A percentile compares a stretch with the other conserved stretches of the same genome.
Evolutionary conservation across 148 eudicot species (phyloP).

Genomic region (Talinum fruticosum): DNA sequence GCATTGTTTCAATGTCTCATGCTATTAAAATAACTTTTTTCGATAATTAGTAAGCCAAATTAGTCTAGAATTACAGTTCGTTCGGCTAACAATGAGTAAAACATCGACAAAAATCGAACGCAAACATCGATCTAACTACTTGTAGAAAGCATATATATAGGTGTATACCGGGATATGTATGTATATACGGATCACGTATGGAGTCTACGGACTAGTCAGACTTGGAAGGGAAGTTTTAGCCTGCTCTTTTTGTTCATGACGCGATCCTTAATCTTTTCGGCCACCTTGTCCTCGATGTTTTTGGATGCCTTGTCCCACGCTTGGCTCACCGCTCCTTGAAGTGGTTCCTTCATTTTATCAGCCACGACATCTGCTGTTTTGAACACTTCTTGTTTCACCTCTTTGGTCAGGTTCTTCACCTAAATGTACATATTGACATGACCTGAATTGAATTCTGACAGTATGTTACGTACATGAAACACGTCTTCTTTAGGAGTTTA

Average conservation of each 20-base stretch:
- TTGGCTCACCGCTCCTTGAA: slow-evolving; percentile 24
- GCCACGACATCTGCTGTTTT: slow-evolving; percentile 25
- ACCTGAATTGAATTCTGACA: not conserved
- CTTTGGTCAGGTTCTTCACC: slow-evolving; percentile 23
- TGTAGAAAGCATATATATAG: too few species aligned
- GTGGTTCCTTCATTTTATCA: slow-evolving; percentile 27
- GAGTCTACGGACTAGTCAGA: not conserved
- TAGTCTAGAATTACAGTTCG: too few species aligned
- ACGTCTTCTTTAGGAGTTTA: too few species aligned
- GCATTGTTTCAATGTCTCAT: too few species aligned
- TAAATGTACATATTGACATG: not conserved
- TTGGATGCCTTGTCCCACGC: slow-evolving; percentile 23
- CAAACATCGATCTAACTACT: too few species aligned
- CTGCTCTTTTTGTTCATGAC: slow-evolving; percentile 22
- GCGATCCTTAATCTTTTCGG: slow-evolving; percentile 32
- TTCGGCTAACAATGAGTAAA: too few species aligned
- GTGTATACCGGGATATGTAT: too few species aligned
- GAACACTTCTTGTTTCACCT: slow-evolving; percentile 18
- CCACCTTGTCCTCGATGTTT: slow-evolving; percentile 37
- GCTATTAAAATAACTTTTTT: too few species aligned
- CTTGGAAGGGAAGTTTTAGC: slow-evolving; percentile 5
- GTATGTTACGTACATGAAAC: too few species aligned
- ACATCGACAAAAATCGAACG: too few species aligned
- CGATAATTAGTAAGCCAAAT: too few species aligned
- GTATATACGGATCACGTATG: too few species aligned